Conservation (phyloP, 257 asterid genomes). For the Forsythia suspensa region DNA sequence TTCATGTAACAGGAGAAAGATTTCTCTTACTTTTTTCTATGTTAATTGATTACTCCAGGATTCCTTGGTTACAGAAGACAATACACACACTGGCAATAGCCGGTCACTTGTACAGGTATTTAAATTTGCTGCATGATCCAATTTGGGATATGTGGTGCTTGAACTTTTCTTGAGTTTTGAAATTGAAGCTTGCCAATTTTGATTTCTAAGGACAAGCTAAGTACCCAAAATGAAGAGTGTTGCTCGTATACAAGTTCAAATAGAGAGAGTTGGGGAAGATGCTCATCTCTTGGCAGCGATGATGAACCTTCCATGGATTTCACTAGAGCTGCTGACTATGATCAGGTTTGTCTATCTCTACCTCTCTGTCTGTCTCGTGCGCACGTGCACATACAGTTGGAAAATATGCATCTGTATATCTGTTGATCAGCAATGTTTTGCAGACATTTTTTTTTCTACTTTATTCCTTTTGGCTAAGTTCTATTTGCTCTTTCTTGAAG, state of each 20-base stretch:
- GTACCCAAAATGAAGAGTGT: constrained; percentile 75
- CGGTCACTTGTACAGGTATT: constrained; percentile 59
- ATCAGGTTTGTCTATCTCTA: constrained; percentile 52
- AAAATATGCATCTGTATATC: not conserved
- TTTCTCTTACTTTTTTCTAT: not conserved
- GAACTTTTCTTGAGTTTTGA: not conserved
- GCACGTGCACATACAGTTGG: not conserved
- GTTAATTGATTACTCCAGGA: constrained; percentile 49
- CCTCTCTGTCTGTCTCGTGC: constrained; percentile 5
- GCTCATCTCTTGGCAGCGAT: constrained; percentile 90
- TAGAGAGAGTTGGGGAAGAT: constrained; percentile 98
- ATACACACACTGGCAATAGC: constrained; percentile 35
- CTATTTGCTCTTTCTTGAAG: not conserved
- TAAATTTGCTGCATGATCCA: constrained; percentile 9
- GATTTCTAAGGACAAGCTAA: constrained; percentile 56
- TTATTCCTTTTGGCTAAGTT: not conserved
- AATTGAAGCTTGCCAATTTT: constrained; percentile 3
- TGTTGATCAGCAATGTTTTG: not conserved
- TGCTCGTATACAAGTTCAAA: constrained; percentile 92
- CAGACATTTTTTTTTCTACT: not conserved
- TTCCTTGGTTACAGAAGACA: constrained; percentile 53
- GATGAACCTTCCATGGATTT: constrained; percentile 50
- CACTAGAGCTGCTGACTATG: constrained; percentile 35
- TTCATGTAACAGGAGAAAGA: not conserved
- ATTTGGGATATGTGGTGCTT: constrained; percentile 18